Evolutionary conservation across 805 yeast genomes (phyloP).

Genomic region (Kodamaea sagamina): DNA sequence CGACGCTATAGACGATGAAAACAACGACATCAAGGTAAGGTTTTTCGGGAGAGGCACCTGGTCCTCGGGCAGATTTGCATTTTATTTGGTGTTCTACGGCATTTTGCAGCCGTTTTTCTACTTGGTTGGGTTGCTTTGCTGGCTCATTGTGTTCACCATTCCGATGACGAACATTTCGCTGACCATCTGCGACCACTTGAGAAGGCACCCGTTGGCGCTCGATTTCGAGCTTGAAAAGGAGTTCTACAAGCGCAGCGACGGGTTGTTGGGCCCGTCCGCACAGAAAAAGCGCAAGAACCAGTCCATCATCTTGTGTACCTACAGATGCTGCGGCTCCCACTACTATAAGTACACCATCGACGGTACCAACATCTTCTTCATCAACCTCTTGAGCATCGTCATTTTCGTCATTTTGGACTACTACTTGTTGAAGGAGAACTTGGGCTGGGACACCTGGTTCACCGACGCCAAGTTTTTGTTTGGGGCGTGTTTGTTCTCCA

Average conservation of each 20-base stretch:
- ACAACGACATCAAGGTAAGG: constrained; percentile 49
- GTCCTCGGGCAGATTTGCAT: constrained; percentile 79
- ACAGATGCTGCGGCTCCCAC: constrained; percentile 87
- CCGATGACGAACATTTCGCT: constrained; percentile 86
- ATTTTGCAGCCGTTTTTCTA: constrained; percentile 67
- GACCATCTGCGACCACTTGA: constrained; percentile 70
- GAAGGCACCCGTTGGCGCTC: constrained; percentile 90
- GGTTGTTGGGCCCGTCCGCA: neutral
- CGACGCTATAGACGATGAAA: constrained; percentile 18
- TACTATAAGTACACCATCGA: constrained; percentile 95
- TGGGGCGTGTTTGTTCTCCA: constrained; percentile 73
- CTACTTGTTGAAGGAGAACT: constrained; percentile 54
- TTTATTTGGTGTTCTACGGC: constrained; percentile 69
- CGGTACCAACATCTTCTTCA: constrained; percentile 91
- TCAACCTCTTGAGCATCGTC: constrained; percentile 79
- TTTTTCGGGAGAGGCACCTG: constrained; percentile 91
- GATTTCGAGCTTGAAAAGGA: constrained; percentile 62
- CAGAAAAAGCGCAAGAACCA: constrained; percentile 47
- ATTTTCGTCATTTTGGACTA: constrained; percentile 80
- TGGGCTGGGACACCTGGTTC: constrained; percentile 40
- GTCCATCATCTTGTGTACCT: constrained; percentile 79
- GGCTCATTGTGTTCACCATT: constrained; percentile 85
- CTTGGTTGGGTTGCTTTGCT: constrained; percentile 59
- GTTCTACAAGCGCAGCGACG: constrained; percentile 38
- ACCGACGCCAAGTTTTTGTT: constrained; percentile 71